Conservation (phyloP, 2,329 filamentous ascomycete species). For the Talaromyces sp. region DNA sequence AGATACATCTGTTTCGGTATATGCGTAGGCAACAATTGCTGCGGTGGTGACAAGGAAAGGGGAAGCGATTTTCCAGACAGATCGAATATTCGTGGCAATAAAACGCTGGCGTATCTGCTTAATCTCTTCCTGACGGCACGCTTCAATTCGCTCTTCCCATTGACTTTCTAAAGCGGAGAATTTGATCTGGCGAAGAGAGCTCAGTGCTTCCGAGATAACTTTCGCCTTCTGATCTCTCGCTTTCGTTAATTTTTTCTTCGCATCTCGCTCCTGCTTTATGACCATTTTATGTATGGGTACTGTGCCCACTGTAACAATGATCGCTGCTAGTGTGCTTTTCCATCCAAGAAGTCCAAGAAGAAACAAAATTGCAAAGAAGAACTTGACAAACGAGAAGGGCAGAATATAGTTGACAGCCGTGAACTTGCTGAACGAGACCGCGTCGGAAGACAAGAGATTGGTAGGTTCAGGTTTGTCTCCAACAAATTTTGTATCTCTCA, state of each 20-base stretch:
- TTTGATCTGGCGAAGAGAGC: slow-evolving; percentile 42
- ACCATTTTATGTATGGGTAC: background rate
- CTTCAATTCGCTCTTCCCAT: background rate
- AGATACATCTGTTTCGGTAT: background rate
- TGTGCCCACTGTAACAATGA: background rate
- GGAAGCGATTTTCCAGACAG: background rate
- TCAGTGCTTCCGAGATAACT: background rate
- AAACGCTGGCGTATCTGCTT: background rate
- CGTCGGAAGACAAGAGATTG: background rate
- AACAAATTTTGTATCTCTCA: background rate
- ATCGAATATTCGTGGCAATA: background rate
- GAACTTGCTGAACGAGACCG: background rate
- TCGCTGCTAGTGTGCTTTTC: background rate
- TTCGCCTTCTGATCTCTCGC: background rate
- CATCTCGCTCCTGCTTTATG: background rate
- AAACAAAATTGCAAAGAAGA: background rate
- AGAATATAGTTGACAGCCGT: background rate
- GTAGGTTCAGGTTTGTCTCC: background rate
- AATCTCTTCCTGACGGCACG: background rate
- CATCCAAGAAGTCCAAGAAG: background rate
- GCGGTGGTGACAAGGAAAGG: background rate
- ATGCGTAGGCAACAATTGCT: background rate
- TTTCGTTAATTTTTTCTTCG: background rate
- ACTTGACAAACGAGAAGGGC: background rate
- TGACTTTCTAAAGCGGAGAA: slow-evolving; percentile 51